phyloP scores from a whole-genome alignment of 352 stramenopile species.

The Pythium aquatile region DNA sequence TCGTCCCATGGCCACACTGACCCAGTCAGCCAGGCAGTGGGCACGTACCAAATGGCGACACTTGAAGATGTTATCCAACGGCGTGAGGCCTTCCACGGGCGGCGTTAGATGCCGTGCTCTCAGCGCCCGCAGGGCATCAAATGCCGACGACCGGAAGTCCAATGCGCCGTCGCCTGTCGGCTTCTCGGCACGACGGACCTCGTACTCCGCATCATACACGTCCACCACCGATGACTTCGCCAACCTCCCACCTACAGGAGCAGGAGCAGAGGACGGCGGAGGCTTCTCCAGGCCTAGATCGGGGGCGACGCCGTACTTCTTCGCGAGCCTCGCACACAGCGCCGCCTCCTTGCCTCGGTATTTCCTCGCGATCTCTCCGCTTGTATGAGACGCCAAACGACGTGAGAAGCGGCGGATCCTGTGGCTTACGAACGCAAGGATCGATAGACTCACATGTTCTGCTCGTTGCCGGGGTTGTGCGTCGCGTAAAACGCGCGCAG shows the following conservation, averaged over 20 bases:
- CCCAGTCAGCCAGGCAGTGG: background rate
- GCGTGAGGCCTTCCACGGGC: conserved; percentile 31
- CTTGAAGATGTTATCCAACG: conserved; percentile 90
- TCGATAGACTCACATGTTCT: conserved; percentile 65
- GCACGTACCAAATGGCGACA: conserved; percentile 66
- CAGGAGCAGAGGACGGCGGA: too few species aligned
- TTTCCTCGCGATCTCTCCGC: conserved; percentile 69
- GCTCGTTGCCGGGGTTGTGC: conserved; percentile 71
- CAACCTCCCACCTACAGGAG: background rate
- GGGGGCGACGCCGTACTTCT: conserved; percentile 72
- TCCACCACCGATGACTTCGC: background rate
- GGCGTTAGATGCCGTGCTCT: conserved; percentile 4
- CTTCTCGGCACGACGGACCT: conserved; percentile 21
- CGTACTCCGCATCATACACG: conserved; percentile 43
- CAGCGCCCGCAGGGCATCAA: conserved; percentile 62
- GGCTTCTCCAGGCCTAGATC: conserved; percentile 23
- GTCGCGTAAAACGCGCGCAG: conserved; percentile 72
- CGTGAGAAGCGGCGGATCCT: background rate
- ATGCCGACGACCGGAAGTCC: conserved; percentile 52
- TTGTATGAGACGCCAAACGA: conserved; percentile 18
- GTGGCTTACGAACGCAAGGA: background rate
- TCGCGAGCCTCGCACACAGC: conserved; percentile 67
- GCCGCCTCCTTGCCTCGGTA: conserved; percentile 58
- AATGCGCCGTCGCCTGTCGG: conserved; percentile 25
- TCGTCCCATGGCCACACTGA: background rate